Evolutionary conservation across 352 stramenopile genomes (phyloP).

Genomic region (Globisporangium mamillatum): DNA sequence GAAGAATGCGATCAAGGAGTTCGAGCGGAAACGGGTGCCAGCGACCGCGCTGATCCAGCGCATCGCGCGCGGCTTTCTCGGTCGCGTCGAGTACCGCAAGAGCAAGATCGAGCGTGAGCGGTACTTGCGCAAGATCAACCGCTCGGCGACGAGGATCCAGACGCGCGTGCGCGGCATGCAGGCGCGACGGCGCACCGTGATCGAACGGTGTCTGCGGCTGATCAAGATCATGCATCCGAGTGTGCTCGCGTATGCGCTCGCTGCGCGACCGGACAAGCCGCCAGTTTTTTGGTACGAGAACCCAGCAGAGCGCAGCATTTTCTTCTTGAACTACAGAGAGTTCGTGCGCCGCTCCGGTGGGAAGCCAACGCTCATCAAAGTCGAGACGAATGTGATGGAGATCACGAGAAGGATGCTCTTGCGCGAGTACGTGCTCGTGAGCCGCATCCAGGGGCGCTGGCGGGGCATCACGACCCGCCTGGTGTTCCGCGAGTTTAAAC

Average conservation of each 20-base stretch:
- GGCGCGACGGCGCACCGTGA: slow-evolving; percentile 42
- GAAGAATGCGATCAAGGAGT: slow-evolving; percentile 55
- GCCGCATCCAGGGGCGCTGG: slow-evolving; percentile 69
- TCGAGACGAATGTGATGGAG: slow-evolving; percentile 74
- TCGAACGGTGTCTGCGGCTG: slow-evolving; percentile 66
- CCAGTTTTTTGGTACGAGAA: slow-evolving; percentile 84
- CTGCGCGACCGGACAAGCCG: slow-evolving; percentile 27
- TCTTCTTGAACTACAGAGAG: slow-evolving; percentile 78
- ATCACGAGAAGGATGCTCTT: slow-evolving; percentile 59
- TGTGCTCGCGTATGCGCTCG: slow-evolving; percentile 45
- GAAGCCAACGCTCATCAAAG: slow-evolving; percentile 58
- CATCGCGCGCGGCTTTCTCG: slow-evolving; percentile 62
- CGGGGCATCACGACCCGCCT: slow-evolving; percentile 56
- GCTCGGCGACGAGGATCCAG: slow-evolving; percentile 55
- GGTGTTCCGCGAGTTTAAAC: slow-evolving; percentile 65
- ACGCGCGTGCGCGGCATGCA: slow-evolving; percentile 58
- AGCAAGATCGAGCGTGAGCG: slow-evolving; percentile 44
- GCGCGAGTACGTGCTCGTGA: slow-evolving; percentile 62
- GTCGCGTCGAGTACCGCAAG: slow-evolving; percentile 47
- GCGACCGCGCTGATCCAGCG: slow-evolving; percentile 57
- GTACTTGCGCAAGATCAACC: slow-evolving; percentile 51
- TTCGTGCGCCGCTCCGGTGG: slow-evolving; percentile 64
- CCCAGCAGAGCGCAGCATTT: slow-evolving; percentile 46
- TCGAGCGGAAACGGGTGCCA: slow-evolving; percentile 48
- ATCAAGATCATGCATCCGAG: slow-evolving; percentile 52